A percentile compares a stretch with the other conserved stretches of the same genome.
These are phyloP conservation scores for Aspergillus ellipticus DNA, from an alignment of 495 filamentous ascomycete genomes.

Conservation along the genomic window DNA sequence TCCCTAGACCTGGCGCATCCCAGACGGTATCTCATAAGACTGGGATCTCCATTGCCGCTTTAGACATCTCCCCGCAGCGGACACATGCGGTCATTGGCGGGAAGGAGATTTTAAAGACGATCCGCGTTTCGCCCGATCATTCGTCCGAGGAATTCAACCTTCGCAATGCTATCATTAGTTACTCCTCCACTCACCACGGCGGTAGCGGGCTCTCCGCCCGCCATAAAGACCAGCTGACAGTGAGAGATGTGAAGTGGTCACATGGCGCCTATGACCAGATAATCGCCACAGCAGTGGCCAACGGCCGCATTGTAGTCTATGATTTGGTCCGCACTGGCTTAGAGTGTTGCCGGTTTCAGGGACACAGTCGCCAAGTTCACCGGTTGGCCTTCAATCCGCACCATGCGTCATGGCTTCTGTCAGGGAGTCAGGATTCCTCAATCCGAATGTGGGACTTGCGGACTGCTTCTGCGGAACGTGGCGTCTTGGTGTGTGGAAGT, in stretches of 20 bases:
- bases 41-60: constrained; percentile 64
- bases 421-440: constrained; percentile 87
- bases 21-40: constrained; percentile 73
- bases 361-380: constrained; percentile 90
- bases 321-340: constrained; percentile 71
- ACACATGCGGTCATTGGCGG: constrained; percentile 68
- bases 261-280: constrained; percentile 59
- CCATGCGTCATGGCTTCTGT: constrained; percentile 70
- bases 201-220: constrained; percentile 61
- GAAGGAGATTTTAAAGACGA: constrained; percentile 78
- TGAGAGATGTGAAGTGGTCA: constrained; percentile 83
- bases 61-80: constrained; percentile 72
- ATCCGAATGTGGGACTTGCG: constrained; percentile 79
- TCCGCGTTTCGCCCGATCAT: constrained; percentile 43
- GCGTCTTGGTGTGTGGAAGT: constrained; percentile 51
- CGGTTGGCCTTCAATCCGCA: constrained; percentile 86
- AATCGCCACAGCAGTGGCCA: constrained; percentile 80
- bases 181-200: constrained; percentile 53
- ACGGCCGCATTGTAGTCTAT: constrained; percentile 83
- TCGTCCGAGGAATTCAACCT: constrained; percentile 70
- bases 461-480: constrained; percentile 44
- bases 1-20: constrained; percentile 51
- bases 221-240: constrained; percentile 62
- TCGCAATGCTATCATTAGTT: constrained; percentile 64
- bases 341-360: constrained; percentile 73